Base-by-base conservation (phyloP, 352 stramenopile species). In the Pythium sukuiense region DNA sequence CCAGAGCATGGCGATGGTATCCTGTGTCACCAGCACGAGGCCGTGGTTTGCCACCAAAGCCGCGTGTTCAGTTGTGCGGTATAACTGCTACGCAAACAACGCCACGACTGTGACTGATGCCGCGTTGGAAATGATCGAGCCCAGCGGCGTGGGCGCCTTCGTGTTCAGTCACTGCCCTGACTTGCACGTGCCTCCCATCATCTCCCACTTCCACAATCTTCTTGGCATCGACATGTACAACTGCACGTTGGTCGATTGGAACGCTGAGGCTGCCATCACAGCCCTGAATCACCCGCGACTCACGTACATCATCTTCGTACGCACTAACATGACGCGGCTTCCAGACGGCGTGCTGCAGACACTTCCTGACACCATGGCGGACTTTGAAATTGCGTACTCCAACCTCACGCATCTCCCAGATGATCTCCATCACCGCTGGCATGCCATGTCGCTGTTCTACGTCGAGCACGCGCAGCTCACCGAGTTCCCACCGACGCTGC, bases 151-250 rank as follows among this genome's bases (percentile, higher is more conserved):
- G 1, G 49, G 63, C 0, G 59, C 41, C 13, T 30, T 80, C 0
- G 13, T 77, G n/a, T 61, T 77, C 33, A 65, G 62, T n/a, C 70
- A 80, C 26, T 80, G 70, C 59, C 35, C 67, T 13, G 54, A 48
- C 0, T 54, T 80, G 1, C 35, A 41, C 29, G 32, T 77, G 12
- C 67, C 67, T 3, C 2, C 39, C 13, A 33, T 57, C 1, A 67
- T 77, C 41, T 63, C 55, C 27, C 41, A n/a, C 2, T 80, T 76
- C 29, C 55, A 48, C 6, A 76, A 80, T 32, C 48, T 80, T 4
- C 45, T 80, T 1, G 71, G 73, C 18, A 53, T 78, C 41, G 70
- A 80, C 27, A 66, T 78, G n/a, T 70, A 71, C 64, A 80, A 80
- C 43, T 68, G 54, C 29, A 77, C 73, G 48, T 43, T 79, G 39